Evolutionary conservation across 768 basidiomycete genomes (phyloP).

Genomic region (Leccinum fibrillosum): DNA sequence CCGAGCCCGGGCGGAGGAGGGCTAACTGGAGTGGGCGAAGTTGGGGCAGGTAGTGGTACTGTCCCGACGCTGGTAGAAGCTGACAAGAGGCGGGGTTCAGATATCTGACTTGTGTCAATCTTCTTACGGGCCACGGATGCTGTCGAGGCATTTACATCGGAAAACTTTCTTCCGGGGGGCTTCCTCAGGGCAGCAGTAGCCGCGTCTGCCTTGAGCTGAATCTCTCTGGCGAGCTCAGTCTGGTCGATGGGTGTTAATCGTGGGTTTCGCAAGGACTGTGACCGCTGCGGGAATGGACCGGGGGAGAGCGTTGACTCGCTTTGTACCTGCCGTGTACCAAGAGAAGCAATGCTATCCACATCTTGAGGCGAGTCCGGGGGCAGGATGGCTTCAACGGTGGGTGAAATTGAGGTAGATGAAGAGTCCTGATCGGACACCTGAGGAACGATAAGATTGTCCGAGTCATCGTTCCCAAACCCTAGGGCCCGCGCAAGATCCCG

Average conservation of each 20-base stretch:
- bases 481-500: conserved; percentile 75
- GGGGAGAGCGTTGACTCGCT: conserved; percentile 14
- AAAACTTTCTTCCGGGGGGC: conserved; percentile 40
- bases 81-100: conserved; percentile 62
- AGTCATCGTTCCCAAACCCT: conserved; percentile 52
- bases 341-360: conserved; percentile 7
- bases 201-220: conserved; percentile 65
- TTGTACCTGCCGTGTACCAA: conserved; percentile 2
- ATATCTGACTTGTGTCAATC: conserved; percentile 62
- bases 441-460: conserved; percentile 23
- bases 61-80: conserved; percentile 67
- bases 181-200: conserved; percentile 61
- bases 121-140: conserved; percentile 49
- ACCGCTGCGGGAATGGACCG: conserved; percentile 23
- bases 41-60: conserved; percentile 47
- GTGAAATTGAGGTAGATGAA: conserved; percentile 31
- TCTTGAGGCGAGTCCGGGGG: conserved; percentile 21
- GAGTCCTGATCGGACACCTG: conserved; percentile 23
- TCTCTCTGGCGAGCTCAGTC: conserved; percentile 57
- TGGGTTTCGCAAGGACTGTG: conserved; percentile 38
- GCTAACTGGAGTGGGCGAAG: conserved; percentile 34
- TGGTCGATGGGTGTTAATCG: conserved; percentile 43
- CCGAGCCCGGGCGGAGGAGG: conserved; percentile 42
- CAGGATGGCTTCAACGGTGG: conserved; percentile 34
- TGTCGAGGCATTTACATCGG: conserved; percentile 38